These are phyloP conservation scores for Candida anutae DNA, from an alignment of 1,139 yeast genomes.

Conservation along the genomic window DNA sequence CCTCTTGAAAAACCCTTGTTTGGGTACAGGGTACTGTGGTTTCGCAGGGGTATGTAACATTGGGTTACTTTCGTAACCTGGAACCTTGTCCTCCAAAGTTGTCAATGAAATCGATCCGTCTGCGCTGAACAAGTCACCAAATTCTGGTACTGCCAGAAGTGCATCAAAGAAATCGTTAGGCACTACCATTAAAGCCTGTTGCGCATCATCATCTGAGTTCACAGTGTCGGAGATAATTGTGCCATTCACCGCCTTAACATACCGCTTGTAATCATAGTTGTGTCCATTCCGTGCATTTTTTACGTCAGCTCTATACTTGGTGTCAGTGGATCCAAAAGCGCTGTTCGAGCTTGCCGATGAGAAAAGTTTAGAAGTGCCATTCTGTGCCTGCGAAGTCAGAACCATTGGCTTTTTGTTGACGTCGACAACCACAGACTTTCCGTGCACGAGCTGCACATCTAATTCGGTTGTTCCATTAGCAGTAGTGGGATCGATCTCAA, in stretches of 20 bases:
- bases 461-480: neutral
- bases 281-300: conserved; percentile 21
- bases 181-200: no score
- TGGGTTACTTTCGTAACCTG: no score
- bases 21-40: no score
- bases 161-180: no score
- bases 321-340: conserved; percentile 37
- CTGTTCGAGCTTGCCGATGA: conserved; percentile 42
- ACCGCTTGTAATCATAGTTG: conserved; percentile 24
- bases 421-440: conserved; percentile 5
- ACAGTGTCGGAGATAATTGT: conserved; percentile 19
- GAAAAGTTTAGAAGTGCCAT: conserved; percentile 42
- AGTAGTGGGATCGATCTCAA: neutral
- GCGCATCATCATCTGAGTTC: conserved; percentile 3
- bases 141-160: no score
- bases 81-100: no score
- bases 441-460: conserved; percentile 6
- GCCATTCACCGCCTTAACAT: conserved; percentile 35
- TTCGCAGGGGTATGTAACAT: no score
- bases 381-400: conserved; percentile 17
- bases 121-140: no score
- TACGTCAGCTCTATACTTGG: conserved; percentile 25
- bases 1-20: no score
- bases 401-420: conserved; percentile 13
- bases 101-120: no score